Percentiles rank a stretch among this genome's conserved stretches.
phyloP scores from a whole-genome alignment of 2,329 filamentous ascomycete genomes.

The Capronia epimyces region DNA sequence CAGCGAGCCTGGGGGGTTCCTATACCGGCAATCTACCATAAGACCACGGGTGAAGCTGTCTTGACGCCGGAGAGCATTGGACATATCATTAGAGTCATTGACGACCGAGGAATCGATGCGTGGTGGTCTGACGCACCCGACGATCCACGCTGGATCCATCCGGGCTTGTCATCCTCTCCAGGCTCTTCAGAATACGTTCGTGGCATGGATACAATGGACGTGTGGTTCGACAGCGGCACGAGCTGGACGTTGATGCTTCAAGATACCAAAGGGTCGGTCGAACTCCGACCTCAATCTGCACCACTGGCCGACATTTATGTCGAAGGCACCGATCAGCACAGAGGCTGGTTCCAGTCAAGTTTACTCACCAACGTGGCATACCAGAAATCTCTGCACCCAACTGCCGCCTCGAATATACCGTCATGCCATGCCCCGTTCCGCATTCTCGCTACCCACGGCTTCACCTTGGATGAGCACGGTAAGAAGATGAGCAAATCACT shows the following conservation, averaged over 20 bases:
- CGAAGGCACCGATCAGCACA: slow-evolving; percentile 92
- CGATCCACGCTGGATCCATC: slow-evolving; percentile 71
- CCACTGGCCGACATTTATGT: slow-evolving; percentile 73
- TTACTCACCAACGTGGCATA: slow-evolving; percentile 75
- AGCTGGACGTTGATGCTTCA: slow-evolving; percentile 65
- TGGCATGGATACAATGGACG: slow-evolving; percentile 95
- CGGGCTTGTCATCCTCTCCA: slow-evolving; percentile 48
- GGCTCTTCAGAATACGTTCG: slow-evolving; percentile 47
- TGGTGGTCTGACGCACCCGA: slow-evolving; percentile 85
- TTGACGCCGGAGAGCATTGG: slow-evolving; percentile 72
- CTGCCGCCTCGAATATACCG: slow-evolving; percentile 31
- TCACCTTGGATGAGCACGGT: slow-evolving; percentile 81
- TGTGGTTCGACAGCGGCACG: slow-evolving; percentile 98
- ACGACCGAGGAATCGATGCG: slow-evolving; percentile 73
- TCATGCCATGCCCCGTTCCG: slow-evolving; percentile 65
- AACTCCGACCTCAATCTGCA: slow-evolving; percentile 32
- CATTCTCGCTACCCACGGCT: slow-evolving; percentile 89
- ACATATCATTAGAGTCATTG: slow-evolving; percentile 76
- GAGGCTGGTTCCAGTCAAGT: slow-evolving; percentile 97
- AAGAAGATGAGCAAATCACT: slow-evolving; percentile 98
- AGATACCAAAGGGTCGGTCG: slow-evolving; percentile 26
- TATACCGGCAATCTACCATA: slow-evolving; percentile 81
- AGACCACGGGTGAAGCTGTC: slow-evolving; percentile 63
- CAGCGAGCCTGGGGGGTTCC: slow-evolving; percentile 96
- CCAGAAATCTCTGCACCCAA: slow-evolving; percentile 36